Evolutionary conservation across 1,139 yeast genomes (phyloP).

Genomic region (Blastobotrys capitulatus): DNA sequence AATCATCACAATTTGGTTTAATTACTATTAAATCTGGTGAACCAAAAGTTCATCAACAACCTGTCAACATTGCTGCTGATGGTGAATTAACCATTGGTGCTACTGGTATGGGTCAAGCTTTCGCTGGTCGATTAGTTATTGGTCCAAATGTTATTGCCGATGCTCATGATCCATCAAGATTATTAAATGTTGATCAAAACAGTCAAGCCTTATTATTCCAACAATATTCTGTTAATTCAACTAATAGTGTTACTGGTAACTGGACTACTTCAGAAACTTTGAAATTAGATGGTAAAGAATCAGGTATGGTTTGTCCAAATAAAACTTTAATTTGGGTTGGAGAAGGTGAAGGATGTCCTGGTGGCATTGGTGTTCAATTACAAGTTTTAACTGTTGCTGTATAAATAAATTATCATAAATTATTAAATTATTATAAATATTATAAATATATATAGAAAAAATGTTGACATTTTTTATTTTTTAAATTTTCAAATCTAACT

Average conservation of each 20-base stretch:
- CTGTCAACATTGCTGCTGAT: conserved; percentile 8
- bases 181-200: conserved; percentile 2
- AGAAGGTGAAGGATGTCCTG: conserved; percentile 2
- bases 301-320: conserved; percentile 12
- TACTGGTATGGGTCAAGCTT: not conserved
- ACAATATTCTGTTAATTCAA: not conserved
- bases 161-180: not conserved
- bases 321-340: conserved; percentile 8
- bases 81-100: conserved; percentile 5
- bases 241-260: conserved; percentile 5
- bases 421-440: too few species aligned
- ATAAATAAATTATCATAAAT: not conserved
- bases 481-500: not conserved
- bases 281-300: conserved; percentile 5
- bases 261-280: conserved; percentile 10
- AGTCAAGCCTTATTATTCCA: too few species aligned
- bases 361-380: conserved; percentile 12
- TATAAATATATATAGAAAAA: too few species aligned
- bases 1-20: conserved; percentile 8
- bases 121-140: conserved; percentile 6
- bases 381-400: conserved; percentile 4
- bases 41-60: not conserved
- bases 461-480: too few species aligned
- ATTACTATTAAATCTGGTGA: conserved; percentile 7
- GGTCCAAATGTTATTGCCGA: conserved; percentile 7